Conservation (phyloP, 208 protist genomes). For the Novymonas esmeraldas region DNA sequence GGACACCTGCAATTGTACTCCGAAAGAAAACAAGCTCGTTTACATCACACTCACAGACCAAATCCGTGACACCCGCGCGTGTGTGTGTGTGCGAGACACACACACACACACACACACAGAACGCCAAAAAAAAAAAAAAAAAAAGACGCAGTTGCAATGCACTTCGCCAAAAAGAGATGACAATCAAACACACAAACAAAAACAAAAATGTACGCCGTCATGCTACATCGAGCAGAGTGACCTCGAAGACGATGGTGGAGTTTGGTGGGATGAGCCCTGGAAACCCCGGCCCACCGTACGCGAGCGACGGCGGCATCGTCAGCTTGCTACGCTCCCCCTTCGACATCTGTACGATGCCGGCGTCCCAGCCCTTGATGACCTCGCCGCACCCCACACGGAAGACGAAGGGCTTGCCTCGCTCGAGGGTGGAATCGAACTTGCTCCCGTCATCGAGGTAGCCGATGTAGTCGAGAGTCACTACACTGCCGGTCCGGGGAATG, state of each 20-base stretch:
- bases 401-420: constrained; percentile 91
- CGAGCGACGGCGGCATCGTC: constrained; percentile 88
- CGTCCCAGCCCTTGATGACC: constrained; percentile 95
- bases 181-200: not conserved
- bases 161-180: no score
- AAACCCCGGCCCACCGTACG: constrained; percentile 90
- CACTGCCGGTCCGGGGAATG: constrained; percentile 77
- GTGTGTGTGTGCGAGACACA: no score
- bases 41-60: not conserved
- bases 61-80: not conserved
- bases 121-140: constrained; percentile 2
- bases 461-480: constrained; percentile 92
- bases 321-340: constrained; percentile 93
- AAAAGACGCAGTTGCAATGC: no score
- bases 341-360: constrained; percentile 94
- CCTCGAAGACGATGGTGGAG: constrained; percentile 91
- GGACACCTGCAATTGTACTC: no score
- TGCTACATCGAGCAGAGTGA: constrained; percentile 88
- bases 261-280: constrained; percentile 90
- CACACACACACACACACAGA: not conserved
- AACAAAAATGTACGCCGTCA: not conserved
- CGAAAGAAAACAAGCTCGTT: not conserved
- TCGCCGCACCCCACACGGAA: constrained; percentile 92
- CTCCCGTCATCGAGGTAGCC: constrained; percentile 80
- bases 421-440: constrained; percentile 89